Conservation (phyloP, 1,139 yeast species). For the Sugiyamaella neomexicana region DNA sequence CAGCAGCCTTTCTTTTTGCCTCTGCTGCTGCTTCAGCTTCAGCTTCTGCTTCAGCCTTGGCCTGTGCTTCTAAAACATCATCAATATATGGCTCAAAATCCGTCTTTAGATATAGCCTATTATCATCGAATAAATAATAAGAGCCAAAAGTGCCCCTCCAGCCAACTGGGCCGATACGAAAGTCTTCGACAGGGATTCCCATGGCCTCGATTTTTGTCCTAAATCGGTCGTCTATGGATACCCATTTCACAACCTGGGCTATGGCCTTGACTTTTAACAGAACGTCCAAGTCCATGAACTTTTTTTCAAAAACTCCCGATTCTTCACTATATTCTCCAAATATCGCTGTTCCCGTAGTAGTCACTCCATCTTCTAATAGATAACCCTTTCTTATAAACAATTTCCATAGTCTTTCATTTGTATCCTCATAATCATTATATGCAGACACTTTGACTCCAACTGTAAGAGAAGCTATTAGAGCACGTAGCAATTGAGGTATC, state of each 20-base stretch:
- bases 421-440: constrained; percentile 17
- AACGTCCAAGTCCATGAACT: constrained; percentile 12
- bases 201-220: constrained; percentile 30
- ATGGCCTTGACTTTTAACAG: constrained; percentile 25
- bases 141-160: constrained; percentile 34
- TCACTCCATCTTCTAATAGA: constrained; percentile 8
- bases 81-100: constrained; percentile 32
- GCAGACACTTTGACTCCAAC: constrained; percentile 17
- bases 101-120: constrained; percentile 36
- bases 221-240: constrained; percentile 30
- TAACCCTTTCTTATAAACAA: constrained; percentile 20
- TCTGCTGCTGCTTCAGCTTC: constrained; percentile 18
- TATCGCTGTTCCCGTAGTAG: constrained; percentile 7
- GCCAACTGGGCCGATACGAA: constrained; percentile 40
- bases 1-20: neutral
- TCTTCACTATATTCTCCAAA: constrained; percentile 22
- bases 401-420: constrained; percentile 20
- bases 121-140: constrained; percentile 41
- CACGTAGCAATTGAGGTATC: constrained; percentile 18
- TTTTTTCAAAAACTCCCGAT: constrained; percentile 12
- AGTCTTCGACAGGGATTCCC: constrained; percentile 26
- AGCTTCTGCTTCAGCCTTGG: constrained; percentile 17
- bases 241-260: constrained; percentile 31
- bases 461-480: constrained; percentile 11
- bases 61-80: constrained; percentile 21